Evolutionary conservation across 2,329 filamentous ascomycete species (phyloP).

Genomic region (Didymella pomorum): DNA sequence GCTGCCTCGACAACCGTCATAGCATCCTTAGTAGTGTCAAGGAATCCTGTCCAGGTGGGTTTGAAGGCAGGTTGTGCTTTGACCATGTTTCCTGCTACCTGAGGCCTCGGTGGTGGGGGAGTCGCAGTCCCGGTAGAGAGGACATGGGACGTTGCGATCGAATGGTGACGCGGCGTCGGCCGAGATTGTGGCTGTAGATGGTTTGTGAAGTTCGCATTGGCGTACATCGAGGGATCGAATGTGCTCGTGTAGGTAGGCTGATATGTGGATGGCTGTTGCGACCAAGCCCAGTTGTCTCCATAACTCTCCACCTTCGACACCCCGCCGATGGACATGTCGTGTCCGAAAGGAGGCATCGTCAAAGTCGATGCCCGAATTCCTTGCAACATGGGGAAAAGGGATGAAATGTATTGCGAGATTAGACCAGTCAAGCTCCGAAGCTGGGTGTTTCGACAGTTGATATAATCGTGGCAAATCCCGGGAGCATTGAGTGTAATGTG

Average conservation of each 20-base stretch:
- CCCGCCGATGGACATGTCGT: constrained; percentile 43
- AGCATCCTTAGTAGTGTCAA: constrained; percentile 76
- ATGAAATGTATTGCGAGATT: neutral
- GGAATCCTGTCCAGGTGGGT: constrained; percentile 73
- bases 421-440: neutral
- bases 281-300: constrained; percentile 45
- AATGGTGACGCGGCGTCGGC: constrained; percentile 40
- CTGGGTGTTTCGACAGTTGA: neutral
- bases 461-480: neutral
- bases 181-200: constrained; percentile 32
- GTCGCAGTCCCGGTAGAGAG: constrained; percentile 36
- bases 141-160: constrained; percentile 42
- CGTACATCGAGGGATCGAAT: constrained; percentile 45
- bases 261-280: constrained; percentile 37
- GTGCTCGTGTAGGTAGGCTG: constrained; percentile 36
- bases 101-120: constrained; percentile 41
- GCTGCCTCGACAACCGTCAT: constrained; percentile 82
- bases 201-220: constrained; percentile 35
- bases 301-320: constrained; percentile 47
- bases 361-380: constrained; percentile 45
- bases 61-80: constrained; percentile 57
- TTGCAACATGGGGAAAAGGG: constrained; percentile 47
- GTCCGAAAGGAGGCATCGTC: constrained; percentile 49
- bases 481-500: neutral
- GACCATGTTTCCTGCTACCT: constrained; percentile 40